Percentiles rank a stretch among this genome's conserved stretches.
phyloP scores from a whole-genome alignment of 2,329 filamentous ascomycete species.

The Neofusicoccum cordaticola region DNA sequence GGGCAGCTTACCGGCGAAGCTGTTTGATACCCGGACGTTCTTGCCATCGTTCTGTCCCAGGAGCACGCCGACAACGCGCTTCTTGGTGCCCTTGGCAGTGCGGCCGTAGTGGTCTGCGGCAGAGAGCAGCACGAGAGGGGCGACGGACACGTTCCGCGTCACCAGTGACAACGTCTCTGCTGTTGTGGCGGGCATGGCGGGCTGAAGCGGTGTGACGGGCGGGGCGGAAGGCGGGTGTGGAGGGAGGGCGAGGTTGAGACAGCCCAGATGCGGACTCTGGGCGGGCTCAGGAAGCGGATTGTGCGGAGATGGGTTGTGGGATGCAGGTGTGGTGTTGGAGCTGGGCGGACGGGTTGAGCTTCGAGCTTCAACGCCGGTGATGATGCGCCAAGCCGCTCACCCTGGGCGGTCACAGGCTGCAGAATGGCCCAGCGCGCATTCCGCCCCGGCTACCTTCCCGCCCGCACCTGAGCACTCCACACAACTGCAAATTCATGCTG shows the following conservation, averaged over 20 bases:
- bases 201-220: constrained; percentile 13
- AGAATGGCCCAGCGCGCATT: constrained; percentile 2
- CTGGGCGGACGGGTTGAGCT: constrained; percentile 12
- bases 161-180: constrained; percentile 95
- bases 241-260: not conserved
- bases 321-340: constrained; percentile 10
- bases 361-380: constrained; percentile 13
- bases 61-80: constrained; percentile 89
- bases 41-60: constrained; percentile 95
- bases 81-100: constrained; percentile 81
- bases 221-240: not conserved
- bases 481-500: not conserved
- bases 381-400: constrained; percentile 7
- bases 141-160: constrained; percentile 91
- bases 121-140: constrained; percentile 94
- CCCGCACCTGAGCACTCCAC: not conserved
- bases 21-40: constrained; percentile 96
- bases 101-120: constrained; percentile 98
- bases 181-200: constrained; percentile 89
- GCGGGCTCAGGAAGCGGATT: not conserved
- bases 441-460: not conserved
- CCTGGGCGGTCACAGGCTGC: constrained; percentile 8
- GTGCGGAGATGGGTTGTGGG: not conserved
- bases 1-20: constrained; percentile 76
- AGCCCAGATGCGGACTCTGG: not conserved